A percentile compares a stretch with the other conserved stretches of the same genome.
Conservation (phyloP, 208 protist genomes). For the Novymonas esmeraldas region DNA sequence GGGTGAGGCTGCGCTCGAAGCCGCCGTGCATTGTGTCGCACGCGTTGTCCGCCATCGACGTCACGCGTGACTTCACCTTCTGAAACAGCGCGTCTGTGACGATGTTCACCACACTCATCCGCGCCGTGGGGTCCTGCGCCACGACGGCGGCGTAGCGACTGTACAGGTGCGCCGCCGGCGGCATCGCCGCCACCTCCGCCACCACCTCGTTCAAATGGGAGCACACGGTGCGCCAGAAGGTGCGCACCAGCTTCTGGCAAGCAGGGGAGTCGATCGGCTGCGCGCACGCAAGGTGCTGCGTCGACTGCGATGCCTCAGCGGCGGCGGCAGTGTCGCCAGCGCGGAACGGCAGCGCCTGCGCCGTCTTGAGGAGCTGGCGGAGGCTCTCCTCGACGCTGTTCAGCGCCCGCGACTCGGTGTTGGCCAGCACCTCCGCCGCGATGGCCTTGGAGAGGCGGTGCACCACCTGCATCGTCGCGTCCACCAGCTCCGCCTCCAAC, state of each 20-base stretch:
- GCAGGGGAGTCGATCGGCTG: slow-evolving; percentile 50
- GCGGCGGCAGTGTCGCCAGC: neutral
- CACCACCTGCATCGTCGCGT: slow-evolving; percentile 52
- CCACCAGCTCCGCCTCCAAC: slow-evolving; percentile 62
- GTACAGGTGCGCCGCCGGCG: slow-evolving; percentile 45
- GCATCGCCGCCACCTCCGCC: slow-evolving; percentile 30
- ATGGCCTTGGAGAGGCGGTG: slow-evolving; percentile 60
- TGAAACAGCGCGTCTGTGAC: slow-evolving; percentile 63
- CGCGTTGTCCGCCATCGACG: slow-evolving; percentile 78
- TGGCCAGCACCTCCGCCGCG: slow-evolving; percentile 47
- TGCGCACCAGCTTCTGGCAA: slow-evolving; percentile 50
- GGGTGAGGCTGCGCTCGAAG: slow-evolving; percentile 76
- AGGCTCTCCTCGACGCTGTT: slow-evolving; percentile 54
- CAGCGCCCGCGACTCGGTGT: slow-evolving; percentile 53
- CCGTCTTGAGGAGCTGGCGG: slow-evolving; percentile 52
- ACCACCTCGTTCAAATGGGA: slow-evolving; percentile 41
- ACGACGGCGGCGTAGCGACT: slow-evolving; percentile 58
- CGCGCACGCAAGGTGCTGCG: slow-evolving; percentile 10
- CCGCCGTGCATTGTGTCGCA: slow-evolving; percentile 72
- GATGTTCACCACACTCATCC: slow-evolving; percentile 46
- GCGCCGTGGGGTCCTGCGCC: slow-evolving; percentile 56
- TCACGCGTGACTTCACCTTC: slow-evolving; percentile 61
- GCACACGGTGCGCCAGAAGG: slow-evolving; percentile 71
- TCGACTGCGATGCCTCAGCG: slow-evolving; percentile 1
- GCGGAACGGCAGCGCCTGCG: slow-evolving; percentile 56